Evolutionary conservation across 2,329 filamentous ascomycete species (phyloP).

Genomic region (Fusarium sp.): DNA sequence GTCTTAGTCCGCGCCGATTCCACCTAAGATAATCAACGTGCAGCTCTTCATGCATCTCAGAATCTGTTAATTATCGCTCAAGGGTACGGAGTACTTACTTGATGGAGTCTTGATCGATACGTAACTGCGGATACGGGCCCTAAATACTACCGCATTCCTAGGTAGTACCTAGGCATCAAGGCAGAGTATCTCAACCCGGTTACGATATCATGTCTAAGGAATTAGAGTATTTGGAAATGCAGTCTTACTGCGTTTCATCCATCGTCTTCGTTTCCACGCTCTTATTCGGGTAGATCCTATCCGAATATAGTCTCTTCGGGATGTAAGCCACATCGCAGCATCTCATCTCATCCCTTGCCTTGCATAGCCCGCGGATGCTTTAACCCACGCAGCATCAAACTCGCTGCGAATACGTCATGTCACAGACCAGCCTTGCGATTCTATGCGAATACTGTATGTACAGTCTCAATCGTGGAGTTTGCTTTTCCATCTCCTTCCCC

Average conservation of each 20-base stretch:
- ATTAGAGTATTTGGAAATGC: neutral
- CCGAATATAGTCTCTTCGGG: conserved; percentile 4
- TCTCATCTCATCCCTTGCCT: conserved; percentile 2
- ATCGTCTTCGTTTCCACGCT: conserved; percentile 11
- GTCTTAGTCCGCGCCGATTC: conserved; percentile 28
- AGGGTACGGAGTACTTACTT: neutral
- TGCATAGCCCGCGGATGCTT: neutral
- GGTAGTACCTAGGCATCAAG: neutral
- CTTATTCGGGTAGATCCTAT: conserved; percentile 33
- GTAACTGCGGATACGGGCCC: neutral
- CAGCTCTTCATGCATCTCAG: conserved; percentile 42
- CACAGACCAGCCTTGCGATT: neutral
- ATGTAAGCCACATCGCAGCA: conserved; percentile 25
- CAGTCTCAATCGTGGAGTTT: neutral
- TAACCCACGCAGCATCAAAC: neutral
- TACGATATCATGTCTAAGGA: neutral
- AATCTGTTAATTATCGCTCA: conserved; percentile 29
- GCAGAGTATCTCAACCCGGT: neutral
- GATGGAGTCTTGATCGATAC: conserved; percentile 5
- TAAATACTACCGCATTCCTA: neutral
- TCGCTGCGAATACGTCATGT: conserved; percentile 1
- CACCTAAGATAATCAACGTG: conserved; percentile 47
- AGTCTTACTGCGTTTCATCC: neutral
- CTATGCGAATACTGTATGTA: neutral
- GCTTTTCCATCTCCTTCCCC: neutral